Evolutionary conservation across 2,329 filamentous ascomycete species (phyloP), one percentile per base, ranked within the genome.

Genomic region (Monosporascus sp.): DNA sequence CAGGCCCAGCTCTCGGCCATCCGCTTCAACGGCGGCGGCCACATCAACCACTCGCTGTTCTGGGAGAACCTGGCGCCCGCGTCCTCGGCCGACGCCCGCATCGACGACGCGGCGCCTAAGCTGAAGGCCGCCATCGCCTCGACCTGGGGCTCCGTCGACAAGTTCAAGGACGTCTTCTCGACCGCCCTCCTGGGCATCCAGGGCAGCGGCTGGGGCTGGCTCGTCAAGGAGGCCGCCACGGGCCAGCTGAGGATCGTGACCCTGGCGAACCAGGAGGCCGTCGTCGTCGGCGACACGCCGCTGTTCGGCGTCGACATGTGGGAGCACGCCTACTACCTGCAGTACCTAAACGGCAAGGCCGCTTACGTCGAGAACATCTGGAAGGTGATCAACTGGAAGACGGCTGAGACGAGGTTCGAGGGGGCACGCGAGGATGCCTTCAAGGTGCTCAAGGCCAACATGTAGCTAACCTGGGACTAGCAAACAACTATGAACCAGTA

Each of bases 1-100:
- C 74, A 81, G 5, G 72, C 77, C 4, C 85, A 90, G 60, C 81
- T 90, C 52, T 73, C 80, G 18, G 81, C 81, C 56, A 84, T 96
- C 74, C 88, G 87, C 65, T 96, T 96, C 80, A 90, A 96, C 69
- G 91, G 88, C 48, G 92, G 92, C 44, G 92, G 92, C 6, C 91
- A 96, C 76, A 87, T 95, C 73, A 97, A 97, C 76, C 92, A 96
- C 77, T 85, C 84, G 0, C 83, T 96, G 37, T 96, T 96, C 79
- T 97, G 91, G 91, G 84, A 89, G 73, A 92, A 90, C 70, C 79
- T 95, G 18, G 72, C 82, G 0, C 88, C 88, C 0, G 72, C 83
- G 0, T 75, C 72, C 18, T 83, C 79, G 2, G 58, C 76, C 0
- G 81, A 85, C 7, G 79, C 88, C 1, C 75, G 81, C 47, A 69